phyloP scores from a whole-genome alignment of 129 eudicot genomes.

The Helichrysum umbraculigerum region DNA sequence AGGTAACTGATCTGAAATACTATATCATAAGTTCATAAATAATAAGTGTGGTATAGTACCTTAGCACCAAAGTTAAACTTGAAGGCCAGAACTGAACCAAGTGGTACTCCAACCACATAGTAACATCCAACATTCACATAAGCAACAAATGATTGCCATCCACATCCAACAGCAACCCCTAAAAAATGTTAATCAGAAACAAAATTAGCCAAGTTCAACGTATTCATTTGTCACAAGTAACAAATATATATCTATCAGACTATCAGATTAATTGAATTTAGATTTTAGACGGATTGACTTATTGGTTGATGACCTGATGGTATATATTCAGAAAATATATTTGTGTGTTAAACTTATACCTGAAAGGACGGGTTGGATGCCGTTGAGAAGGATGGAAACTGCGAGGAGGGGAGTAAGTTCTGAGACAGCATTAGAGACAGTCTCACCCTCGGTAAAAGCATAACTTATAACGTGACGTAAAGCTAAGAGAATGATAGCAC shows the following conservation, averaged over 20 bases:
- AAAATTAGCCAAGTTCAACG: not conserved
- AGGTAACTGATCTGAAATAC: no score
- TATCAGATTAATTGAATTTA: not conserved
- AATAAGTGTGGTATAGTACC: constrained; percentile 24
- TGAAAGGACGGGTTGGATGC: constrained; percentile 57
- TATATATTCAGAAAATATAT: not conserved
- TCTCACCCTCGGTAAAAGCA: constrained; percentile 44
- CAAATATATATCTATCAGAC: not conserved
- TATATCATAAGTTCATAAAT: no score
- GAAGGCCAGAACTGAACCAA: constrained; percentile 53
- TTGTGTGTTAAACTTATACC: constrained; percentile 31
- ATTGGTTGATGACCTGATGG: not conserved
- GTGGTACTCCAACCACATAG: constrained; percentile 60
- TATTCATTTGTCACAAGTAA: not conserved
- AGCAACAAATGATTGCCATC: constrained; percentile 75
- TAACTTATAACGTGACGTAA: constrained; percentile 45
- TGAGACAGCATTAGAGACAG: constrained; percentile 46
- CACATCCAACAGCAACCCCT: constrained; percentile 83
- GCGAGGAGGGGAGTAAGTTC: constrained; percentile 50
- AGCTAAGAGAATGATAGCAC: constrained; percentile 37
- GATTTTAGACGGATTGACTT: no score
- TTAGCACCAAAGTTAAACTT: constrained; percentile 50
- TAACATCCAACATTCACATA: constrained; percentile 69
- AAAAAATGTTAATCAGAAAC: not conserved
- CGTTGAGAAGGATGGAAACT: constrained; percentile 43